Evolutionary conservation across 2,329 filamentous ascomycete species (phyloP), one percentile per base, ranked within the genome.

Genomic region (Amesomyces nigricolor): DNA sequence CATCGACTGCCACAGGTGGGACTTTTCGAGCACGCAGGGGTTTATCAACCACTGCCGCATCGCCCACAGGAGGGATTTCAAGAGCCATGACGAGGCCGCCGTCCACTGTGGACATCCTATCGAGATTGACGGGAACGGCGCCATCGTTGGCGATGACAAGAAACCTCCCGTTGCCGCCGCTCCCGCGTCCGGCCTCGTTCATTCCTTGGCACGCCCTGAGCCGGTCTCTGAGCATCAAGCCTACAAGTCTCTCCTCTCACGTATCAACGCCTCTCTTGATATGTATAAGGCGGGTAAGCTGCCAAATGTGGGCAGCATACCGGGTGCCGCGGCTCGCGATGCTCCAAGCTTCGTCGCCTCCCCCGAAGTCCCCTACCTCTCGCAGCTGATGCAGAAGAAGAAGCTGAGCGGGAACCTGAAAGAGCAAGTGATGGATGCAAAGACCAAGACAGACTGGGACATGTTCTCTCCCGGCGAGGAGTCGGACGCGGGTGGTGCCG

Each of bases 1-100:
- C 75, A 73, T 88, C 57, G 88, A 94, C 70, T 97, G 94, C 71
- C 80, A 90, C 48, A 82, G 92, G 61, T 89, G 90, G 69, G 89
- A 96, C 70, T 97, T 97, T 67, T 91, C 88, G 54, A 97, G 91
- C 73, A 95, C 91, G 0, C 94, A 97, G 71, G 94, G 94, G n/a
- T 97, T 97, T 73, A 94, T 99, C 74, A 99, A 99, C 68, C 94
- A 99, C 69, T 97, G 92, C 69, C 90, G 94, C 55, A 97, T 99
- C 65, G 91, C 91, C 26, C 94, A 99, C 73, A 88, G 87, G 68
- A 82, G 89, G 57, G 91, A 95, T 61, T 97, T 91, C 76, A 92
- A 95, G 73, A 96, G 90, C 64, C 94, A 99, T 67, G 92, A 97
- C 70, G 89, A 91, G 66, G 94, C 94, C 59, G 94, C 92, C 35